Evolutionary conservation across 306 rosid species (phyloP), one percentile per base, ranked within the genome.

Genomic region (Quercus aquifolioides): DNA sequence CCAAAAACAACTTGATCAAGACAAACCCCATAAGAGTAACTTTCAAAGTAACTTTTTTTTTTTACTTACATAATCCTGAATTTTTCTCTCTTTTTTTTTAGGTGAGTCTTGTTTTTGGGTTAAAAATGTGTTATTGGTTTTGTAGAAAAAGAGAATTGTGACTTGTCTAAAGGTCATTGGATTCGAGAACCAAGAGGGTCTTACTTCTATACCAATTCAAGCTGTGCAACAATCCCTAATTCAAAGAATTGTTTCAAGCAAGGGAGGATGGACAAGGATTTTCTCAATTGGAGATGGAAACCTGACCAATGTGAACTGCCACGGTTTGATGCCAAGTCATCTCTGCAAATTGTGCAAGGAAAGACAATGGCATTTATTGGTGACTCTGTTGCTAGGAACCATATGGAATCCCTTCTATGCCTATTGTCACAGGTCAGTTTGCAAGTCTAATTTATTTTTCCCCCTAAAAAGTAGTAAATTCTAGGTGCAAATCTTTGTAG

Each of bases 201-300:
- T 1, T 7, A 38, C 2, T 80, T 86, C 31, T 95, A 95, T 74
- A 93, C 88, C 6, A 91, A 95, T 78, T 88, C 88, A 70, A 93
- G 96, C 73, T 95, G 99, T 79, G 26, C 49, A 0, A 79, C 88
- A 10, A 95, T 95, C 62, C 98, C 98, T 0, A 93, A 91, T 0
- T 85, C 93, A 10, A 91, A 93, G 81, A 90, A 95, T 71, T 95
- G 99, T 76, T 93, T 95, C 81, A 88, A 79, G 43, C 78, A 93
- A 1, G 99, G 99, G 6, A 90, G 99, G 76, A 57, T 3, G 59
- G 96, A 95, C 71, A 68, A 0, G 35, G 93, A 84, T 82, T 95
- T 90, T 68, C 88, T 95, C n/a, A 87, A 90, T 52, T 95, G 99
- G 99, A 90, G 81, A 90, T 93, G 99, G 98, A 93, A 88, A 78